These are phyloP conservation scores for Phylloporus sp. DNA, from an alignment of 768 basidiomycete species.

Conservation along the genomic window DNA sequence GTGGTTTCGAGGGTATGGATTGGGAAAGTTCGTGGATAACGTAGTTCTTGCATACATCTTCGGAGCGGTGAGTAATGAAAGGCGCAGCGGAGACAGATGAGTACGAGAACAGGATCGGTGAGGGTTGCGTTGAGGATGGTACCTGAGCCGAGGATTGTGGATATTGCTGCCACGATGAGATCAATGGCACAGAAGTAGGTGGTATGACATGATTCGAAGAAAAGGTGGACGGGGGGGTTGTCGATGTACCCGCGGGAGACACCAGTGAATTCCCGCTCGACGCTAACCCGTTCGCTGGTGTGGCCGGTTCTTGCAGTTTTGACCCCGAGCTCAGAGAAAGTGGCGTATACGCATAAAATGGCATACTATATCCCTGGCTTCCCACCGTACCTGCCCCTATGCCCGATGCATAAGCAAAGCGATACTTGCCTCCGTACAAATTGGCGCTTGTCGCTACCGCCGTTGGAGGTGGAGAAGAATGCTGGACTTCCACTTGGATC, in stretches of 20 bases:
- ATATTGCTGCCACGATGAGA: constrained; percentile 1
- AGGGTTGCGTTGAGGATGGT: background rate
- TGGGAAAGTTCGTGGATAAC: constrained; percentile 62
- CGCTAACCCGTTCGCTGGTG: background rate
- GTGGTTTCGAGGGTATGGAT: constrained; percentile 43
- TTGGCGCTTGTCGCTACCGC: constrained; percentile 8
- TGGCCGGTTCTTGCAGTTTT: constrained; percentile 9
- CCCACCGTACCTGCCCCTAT: constrained; percentile 3
- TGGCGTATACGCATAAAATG: constrained; percentile 26
- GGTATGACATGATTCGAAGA: background rate
- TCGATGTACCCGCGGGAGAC: background rate
- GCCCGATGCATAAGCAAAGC: constrained; percentile 17
- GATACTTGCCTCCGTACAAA: constrained; percentile 15
- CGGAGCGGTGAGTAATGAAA: constrained; percentile 33
- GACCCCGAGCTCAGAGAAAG: constrained; percentile 6
- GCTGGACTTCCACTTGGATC: constrained; percentile 39
- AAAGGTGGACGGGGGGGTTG: background rate
- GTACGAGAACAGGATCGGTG: constrained; percentile 9
- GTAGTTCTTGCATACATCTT: constrained; percentile 64
- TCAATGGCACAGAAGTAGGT: background rate
- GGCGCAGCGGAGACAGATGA: constrained; percentile 8
- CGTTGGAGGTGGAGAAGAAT: constrained; percentile 25
- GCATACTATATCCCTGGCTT: constrained; percentile 23
- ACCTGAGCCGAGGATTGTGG: background rate
- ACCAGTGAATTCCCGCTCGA: background rate